Evolutionary conservation across 257 asterid species (phyloP), one percentile per base, ranked within the genome.

Genomic region (Nicotiana paniculata): DNA sequence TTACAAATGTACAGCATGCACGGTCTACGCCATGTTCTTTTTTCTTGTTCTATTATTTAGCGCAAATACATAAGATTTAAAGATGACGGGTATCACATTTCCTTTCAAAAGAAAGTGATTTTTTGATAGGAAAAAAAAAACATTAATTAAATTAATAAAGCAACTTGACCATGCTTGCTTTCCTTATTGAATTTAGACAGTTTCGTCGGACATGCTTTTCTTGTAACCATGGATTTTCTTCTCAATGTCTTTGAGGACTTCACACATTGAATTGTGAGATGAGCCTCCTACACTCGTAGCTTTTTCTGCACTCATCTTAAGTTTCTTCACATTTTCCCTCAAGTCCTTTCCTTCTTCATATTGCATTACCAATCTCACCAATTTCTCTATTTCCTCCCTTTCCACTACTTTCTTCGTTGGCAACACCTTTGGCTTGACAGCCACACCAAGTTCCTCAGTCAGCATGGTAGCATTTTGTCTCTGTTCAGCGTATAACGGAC

Each of bases 401-500:
- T 81, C 85, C 79, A 92, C 93, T 83, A 89, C 86, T 75, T 77
- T 8, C 80, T 85, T 85, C 11, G 90, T 64, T 0, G 91, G 92
- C 80, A 87, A 82, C 46, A 63, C 87, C 51, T 48, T 68, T 0
- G 93, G 89, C 86, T 93, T 82, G n/a, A 90, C 79, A 0, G 97
- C 96, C 39, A 92, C 88, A 0, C 91, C 93, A 0, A 84, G 58
- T 82, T 92, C 92, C 91, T 91, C 95, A 61, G 81, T 26, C 35
- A 94, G 33, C 21, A 90, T 59, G 32, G 94, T 82, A 3, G 97
- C 95, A 39, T 91, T 94, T 68, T 84, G 18, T 83, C 66, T 86
- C 32, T 92, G 97, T 89, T 94, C 97, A 0, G 94, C 90, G 1
- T 92, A 90, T 0, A 92, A 88, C 0, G 98, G 98, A 97, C 98